Evolutionary conservation across 257 asterid species (phyloP).

Genomic region (Forsythia suspensa): DNA sequence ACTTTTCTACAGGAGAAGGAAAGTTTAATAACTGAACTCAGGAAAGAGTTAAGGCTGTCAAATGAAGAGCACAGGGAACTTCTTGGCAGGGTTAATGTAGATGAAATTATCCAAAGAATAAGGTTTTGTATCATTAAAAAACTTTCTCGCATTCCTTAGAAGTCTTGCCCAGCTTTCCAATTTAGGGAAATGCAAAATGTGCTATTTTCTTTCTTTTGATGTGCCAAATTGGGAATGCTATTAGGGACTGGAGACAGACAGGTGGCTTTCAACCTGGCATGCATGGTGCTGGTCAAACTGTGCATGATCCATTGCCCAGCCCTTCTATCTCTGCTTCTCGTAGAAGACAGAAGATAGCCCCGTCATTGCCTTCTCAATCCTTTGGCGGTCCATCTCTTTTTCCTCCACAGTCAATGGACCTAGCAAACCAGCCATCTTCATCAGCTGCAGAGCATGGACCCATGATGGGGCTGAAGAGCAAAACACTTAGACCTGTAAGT

Average conservation of each 20-base stretch:
- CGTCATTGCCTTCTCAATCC: conserved; percentile 61
- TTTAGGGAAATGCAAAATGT: conserved; percentile 7
- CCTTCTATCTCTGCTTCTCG: conserved; percentile 75
- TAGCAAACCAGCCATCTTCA: conserved; percentile 62
- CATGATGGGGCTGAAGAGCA: conserved; percentile 57
- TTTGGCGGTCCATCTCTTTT: conserved; percentile 69
- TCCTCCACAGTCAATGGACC: conserved; percentile 52
- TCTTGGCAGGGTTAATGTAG: conserved; percentile 68
- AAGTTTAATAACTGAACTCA: conserved; percentile 70
- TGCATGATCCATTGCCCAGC: conserved; percentile 51
- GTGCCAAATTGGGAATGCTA: conserved; percentile 20
- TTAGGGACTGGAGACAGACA: conserved; percentile 76
- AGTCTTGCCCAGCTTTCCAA: conserved; percentile 3
- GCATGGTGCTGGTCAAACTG: conserved; percentile 50
- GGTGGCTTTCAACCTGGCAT: conserved; percentile 53
- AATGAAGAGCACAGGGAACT: conserved; percentile 86
- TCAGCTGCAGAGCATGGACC: conserved; percentile 68
- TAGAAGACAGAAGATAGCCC: conserved; percentile 54
- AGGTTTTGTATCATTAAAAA: conserved; percentile 37
- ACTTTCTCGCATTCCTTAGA: conserved; percentile 19
- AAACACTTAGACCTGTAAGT: conserved; percentile 68
- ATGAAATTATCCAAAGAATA: conserved; percentile 72
- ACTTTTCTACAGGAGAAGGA: conserved; percentile 67
- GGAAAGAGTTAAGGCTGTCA: conserved; percentile 75
- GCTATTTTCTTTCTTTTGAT: conserved; percentile 20